Base-by-base conservation (phyloP, 1,284 basidiomycete species). In the Sporisorium sorghi region DNA sequence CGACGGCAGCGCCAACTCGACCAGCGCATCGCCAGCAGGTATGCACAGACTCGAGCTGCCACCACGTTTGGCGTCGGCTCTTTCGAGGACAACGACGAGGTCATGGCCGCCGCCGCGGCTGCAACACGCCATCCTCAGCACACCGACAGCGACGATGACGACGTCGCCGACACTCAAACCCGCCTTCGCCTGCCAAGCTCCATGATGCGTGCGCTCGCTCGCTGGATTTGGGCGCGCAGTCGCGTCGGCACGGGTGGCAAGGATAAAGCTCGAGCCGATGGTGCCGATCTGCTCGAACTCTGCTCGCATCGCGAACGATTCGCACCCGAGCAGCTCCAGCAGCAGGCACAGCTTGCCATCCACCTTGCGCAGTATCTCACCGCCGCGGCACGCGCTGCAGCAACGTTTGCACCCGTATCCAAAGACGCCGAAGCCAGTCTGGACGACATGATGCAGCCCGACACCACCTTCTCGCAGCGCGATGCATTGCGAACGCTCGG, bases 151-250 rank as follows among this genome's bases (percentile, higher is more conserved):
- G 68, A 60, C 11, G 43, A 49, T 23, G 48, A 52, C 21, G 28
- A 40, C 33, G 24, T 11, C 5, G n/a, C 46, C 14, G 43, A 30
- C 47, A 39, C 30, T 32, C 33, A 51, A 15, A 42, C 59, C 17
- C 58, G 62, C 7, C 39, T 61, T 6, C 56, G 69, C 24, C 46
- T 67, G 30, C 70, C 70, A 7, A 68, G 65, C 43, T 54, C 71
- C 14, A 67, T 62, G 57, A 68, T 73, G 60, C 64, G 71, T 39
- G 71, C 71, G 14, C 50, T 73, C n/a, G 71, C 71, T 26, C 59
- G 71, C 14, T 68, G 61, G 61, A 61, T 65, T 35, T 73, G 71
- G 71, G 64, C 64, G 17, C 69, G 69, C 26, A 67, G 58, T 28
- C 62, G 69, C 12, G 51, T 70, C 37, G 57, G 47, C 21, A 55